These are phyloP conservation scores for Ceratobasidium sp. DNA, from an alignment of 1,284 basidiomycete species.

Conservation along the genomic window DNA sequence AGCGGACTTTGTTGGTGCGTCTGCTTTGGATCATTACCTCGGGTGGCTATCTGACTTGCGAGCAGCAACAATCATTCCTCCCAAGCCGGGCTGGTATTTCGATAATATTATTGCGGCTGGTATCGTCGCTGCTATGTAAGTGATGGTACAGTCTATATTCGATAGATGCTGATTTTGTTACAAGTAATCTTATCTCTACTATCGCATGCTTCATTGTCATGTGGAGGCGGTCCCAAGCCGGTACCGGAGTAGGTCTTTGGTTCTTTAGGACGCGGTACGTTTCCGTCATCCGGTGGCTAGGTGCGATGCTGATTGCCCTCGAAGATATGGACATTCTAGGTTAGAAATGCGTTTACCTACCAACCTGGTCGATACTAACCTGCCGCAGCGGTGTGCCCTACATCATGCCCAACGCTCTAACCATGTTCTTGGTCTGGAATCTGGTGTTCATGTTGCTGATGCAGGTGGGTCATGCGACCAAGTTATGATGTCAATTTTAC, in stretches of 20 bases:
- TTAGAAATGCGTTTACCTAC: background rate
- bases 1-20: slow-evolving; percentile 29
- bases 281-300: background rate
- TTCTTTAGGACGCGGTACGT: slow-evolving; percentile 21
- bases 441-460: slow-evolving; percentile 28
- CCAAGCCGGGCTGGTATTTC: slow-evolving; percentile 35
- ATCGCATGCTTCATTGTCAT: slow-evolving; percentile 28
- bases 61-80: slow-evolving; percentile 30
- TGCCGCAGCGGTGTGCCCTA: slow-evolving; percentile 27
- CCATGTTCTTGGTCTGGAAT: slow-evolving; percentile 35
- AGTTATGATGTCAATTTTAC: background rate
- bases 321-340: slow-evolving; percentile 30
- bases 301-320: background rate
- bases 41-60: too few relatives aligned
- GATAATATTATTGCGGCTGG: slow-evolving; percentile 24
- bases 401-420: slow-evolving; percentile 34
- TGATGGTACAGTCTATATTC: background rate
- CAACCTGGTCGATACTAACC: background rate
- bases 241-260: slow-evolving; percentile 18
- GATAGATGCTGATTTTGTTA: background rate
- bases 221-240: slow-evolving; percentile 19
- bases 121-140: slow-evolving; percentile 29
- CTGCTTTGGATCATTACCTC: background rate
- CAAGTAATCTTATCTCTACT: slow-evolving; percentile 26
- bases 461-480: slow-evolving; percentile 2